Percentiles rank a stretch among this genome's conserved stretches.
These are phyloP conservation scores for Cytospora mali DNA, from an alignment of 2,329 filamentous ascomycete species.

Conservation along the genomic window DNA sequence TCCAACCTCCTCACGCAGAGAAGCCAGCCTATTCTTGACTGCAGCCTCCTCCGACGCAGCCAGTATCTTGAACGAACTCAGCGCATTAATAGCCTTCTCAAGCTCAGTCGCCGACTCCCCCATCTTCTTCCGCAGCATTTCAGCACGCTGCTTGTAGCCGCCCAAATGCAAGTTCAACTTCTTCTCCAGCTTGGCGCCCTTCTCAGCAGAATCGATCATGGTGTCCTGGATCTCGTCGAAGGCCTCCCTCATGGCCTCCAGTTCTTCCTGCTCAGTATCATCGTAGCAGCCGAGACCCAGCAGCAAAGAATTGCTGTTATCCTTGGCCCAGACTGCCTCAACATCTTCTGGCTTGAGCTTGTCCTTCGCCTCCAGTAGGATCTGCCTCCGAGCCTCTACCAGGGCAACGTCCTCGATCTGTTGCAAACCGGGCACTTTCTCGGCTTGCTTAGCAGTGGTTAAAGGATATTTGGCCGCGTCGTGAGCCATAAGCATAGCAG, in stretches of 20 bases:
- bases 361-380: constrained; percentile 69
- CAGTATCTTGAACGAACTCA: constrained; percentile 74
- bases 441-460: constrained; percentile 66
- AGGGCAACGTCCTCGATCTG: constrained; percentile 71
- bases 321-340: constrained; percentile 55
- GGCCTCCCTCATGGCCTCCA: constrained; percentile 64
- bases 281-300: constrained; percentile 81
- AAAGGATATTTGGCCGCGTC: constrained; percentile 77
- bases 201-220: constrained; percentile 74
- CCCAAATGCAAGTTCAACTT: constrained; percentile 86
- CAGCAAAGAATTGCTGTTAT: constrained; percentile 60
- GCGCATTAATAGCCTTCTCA: constrained; percentile 69
- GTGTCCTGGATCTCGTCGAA: constrained; percentile 77
- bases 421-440: constrained; percentile 61
- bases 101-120: constrained; percentile 73
- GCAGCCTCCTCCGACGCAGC: constrained; percentile 80
- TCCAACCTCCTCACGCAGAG: constrained; percentile 78
- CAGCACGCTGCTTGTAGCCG: constrained; percentile 86
- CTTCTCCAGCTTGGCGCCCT: constrained; percentile 88
- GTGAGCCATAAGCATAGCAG: constrained; percentile 76
- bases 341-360: constrained; percentile 53
- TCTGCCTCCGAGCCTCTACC: constrained; percentile 73
- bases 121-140: constrained; percentile 79
- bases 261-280: constrained; percentile 73
- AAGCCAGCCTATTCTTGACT: constrained; percentile 70